Evolutionary conservation across 176 grass and related monocot genomes (phyloP).

Genomic region (Musa beccarii): DNA sequence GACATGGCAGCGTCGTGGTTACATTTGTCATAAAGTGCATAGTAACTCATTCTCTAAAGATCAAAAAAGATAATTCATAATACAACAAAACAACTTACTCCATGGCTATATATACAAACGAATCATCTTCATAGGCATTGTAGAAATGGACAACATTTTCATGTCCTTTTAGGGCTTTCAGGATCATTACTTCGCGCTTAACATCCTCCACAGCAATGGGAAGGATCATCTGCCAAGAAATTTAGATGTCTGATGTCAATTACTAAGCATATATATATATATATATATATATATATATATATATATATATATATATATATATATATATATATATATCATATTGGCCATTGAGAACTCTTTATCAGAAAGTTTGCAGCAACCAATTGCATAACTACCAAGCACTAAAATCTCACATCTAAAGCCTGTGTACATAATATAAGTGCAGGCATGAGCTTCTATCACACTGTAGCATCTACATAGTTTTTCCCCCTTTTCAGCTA

Average conservation of each 20-base stretch:
- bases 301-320: too few species aligned
- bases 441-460: too few species aligned
- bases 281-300: too few species aligned
- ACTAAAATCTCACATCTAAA: too few species aligned
- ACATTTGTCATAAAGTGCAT: neutral
- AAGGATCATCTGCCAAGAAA: slow-evolving; percentile 71
- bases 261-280: neutral
- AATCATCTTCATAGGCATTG: slow-evolving; percentile 82
- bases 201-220: slow-evolving; percentile 90
- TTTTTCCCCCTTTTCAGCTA: too few species aligned
- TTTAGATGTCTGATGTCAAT: neutral
- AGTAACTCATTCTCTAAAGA: neutral
- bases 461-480: too few species aligned
- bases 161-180: slow-evolving; percentile 74
- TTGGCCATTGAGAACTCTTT: too few species aligned
- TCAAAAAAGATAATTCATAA: neutral
- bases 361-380: too few species aligned
- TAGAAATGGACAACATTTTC: slow-evolving; percentile 89
- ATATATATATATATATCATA: too few species aligned
- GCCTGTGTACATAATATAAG: too few species aligned
- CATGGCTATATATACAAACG: slow-evolving; percentile 92
- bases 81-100: slow-evolving; percentile 56
- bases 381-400: too few species aligned
- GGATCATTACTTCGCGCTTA: slow-evolving; percentile 86
- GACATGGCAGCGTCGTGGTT: too few species aligned